Conservation (phyloP, 2,329 filamentous ascomycete species). For the Neurospora crassa region DNA sequence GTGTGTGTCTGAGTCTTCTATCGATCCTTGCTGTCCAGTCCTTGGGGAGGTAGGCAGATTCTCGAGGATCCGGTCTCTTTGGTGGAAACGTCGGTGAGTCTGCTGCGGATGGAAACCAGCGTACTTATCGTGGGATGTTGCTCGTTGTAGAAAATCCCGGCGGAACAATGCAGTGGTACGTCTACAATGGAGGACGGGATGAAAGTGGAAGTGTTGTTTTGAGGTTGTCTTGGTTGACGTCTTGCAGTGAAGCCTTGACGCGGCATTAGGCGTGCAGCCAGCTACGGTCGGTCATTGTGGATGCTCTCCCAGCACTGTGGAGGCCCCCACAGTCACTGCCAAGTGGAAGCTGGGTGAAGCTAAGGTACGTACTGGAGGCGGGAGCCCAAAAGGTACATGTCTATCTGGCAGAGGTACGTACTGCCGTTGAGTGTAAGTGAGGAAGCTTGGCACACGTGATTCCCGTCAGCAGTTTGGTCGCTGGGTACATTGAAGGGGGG, state of each 20-base stretch:
- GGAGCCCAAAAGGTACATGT: not conserved
- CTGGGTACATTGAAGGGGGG: not conserved
- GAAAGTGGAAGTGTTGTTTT: not conserved
- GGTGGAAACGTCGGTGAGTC: not conserved
- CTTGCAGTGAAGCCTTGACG: conserved; percentile 4
- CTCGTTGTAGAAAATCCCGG: not conserved
- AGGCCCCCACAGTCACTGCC: not conserved
- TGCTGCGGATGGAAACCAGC: not conserved
- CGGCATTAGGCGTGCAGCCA: not conserved
- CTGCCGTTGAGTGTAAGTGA: not conserved
- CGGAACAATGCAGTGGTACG: not conserved
- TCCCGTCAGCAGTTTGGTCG: not conserved
- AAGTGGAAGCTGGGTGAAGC: not conserved
- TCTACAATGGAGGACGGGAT: not conserved
- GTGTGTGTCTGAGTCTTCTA: not conserved
- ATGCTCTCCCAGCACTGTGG: not conserved
- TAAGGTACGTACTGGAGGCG: not conserved
- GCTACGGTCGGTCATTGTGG: not conserved
- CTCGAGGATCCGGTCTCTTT: not conserved
- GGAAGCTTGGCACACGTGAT: not conserved
- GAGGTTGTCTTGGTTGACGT: not conserved
- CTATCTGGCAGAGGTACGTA: not conserved
- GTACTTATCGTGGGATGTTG: not conserved
- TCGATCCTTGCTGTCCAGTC: conserved; percentile 3
- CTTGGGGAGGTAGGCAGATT: conserved; percentile 1